A percentile compares a stretch with the other conserved stretches of the same genome.
Conservation (phyloP, 495 filamentous ascomycete genomes). For the Darksidea phi region DNA sequence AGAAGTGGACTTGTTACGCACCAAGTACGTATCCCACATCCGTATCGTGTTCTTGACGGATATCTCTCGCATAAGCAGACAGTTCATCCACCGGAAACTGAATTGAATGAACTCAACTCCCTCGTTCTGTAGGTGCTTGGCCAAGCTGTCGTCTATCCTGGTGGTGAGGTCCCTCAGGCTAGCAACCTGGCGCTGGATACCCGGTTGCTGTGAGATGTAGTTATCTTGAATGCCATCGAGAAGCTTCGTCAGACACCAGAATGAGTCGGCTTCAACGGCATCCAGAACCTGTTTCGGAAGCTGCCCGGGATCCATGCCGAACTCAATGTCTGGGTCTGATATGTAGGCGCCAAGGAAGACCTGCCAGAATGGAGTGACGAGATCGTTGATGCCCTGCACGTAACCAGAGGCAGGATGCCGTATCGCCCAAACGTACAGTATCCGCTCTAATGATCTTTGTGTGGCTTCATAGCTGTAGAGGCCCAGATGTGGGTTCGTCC, state of each 20-base stretch:
- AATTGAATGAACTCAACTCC: slow-evolving; percentile 99
- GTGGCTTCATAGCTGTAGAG: slow-evolving; percentile 95
- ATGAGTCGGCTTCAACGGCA: slow-evolving; percentile 95
- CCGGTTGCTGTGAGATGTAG: slow-evolving; percentile 95
- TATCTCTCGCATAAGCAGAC: slow-evolving; percentile 94
- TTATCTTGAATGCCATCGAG: slow-evolving; percentile 98
- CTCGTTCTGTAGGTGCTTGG: slow-evolving; percentile 83
- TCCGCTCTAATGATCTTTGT: slow-evolving; percentile 87
- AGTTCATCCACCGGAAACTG: slow-evolving; percentile 99
- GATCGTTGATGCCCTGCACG: slow-evolving; percentile 97
- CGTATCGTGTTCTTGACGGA: slow-evolving; percentile 92
- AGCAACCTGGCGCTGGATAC: slow-evolving; percentile 89
- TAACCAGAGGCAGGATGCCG: slow-evolving; percentile 96
- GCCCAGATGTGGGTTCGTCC: slow-evolving; percentile 92
- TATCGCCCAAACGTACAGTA: slow-evolving; percentile 96
- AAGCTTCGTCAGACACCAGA: slow-evolving; percentile 96
- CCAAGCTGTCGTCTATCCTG: slow-evolving; percentile 79
- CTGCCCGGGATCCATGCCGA: slow-evolving; percentile 94
- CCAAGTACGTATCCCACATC: slow-evolving; percentile 99
- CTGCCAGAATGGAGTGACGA: slow-evolving; percentile 97
- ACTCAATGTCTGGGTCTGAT: slow-evolving; percentile 85
- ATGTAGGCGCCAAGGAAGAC: slow-evolving; percentile 94
- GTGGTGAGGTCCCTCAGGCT: slow-evolving; percentile 84
- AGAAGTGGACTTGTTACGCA: slow-evolving; percentile 47
- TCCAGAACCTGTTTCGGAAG: slow-evolving; percentile 87